A percentile compares a stretch with the other conserved stretches of the same genome.
phyloP scores from a whole-genome alignment of 225 moss, liverwort and hornwort species.

The Ulota crispa region DNA sequence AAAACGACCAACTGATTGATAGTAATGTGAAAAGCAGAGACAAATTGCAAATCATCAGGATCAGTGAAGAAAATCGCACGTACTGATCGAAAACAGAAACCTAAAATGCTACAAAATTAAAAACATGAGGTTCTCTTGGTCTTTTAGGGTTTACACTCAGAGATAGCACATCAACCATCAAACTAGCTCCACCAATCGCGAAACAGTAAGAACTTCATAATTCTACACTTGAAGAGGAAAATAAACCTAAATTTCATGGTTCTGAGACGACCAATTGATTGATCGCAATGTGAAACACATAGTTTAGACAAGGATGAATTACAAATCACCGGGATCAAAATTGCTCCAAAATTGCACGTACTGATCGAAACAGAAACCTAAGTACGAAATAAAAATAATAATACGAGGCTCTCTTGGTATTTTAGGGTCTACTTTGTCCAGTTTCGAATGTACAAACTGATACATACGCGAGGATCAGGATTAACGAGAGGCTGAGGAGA shows the following conservation, averaged over 20 bases:
- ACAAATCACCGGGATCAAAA: background rate
- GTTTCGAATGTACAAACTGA: too few relatives aligned
- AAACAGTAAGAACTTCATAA: background rate
- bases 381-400: too few relatives aligned
- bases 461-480: background rate
- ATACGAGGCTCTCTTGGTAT: background rate
- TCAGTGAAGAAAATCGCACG: too few relatives aligned
- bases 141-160: background rate
- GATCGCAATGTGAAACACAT: background rate
- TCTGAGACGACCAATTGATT: background rate
- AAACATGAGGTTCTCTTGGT: too few relatives aligned
- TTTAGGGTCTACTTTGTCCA: background rate
- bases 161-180: background rate
- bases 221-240: background rate
- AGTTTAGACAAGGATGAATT: too few relatives aligned
- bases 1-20: background rate
- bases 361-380: too few relatives aligned
- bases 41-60: background rate
- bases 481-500: background rate
- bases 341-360: too few relatives aligned
- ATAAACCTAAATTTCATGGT: background rate
- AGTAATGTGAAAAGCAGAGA: background rate
- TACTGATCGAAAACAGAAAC: background rate
- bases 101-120: too few relatives aligned
- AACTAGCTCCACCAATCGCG: background rate